phyloP scores from a whole-genome alignment of 441 rosid genomes.

The Aquilaria agallochum region DNA sequence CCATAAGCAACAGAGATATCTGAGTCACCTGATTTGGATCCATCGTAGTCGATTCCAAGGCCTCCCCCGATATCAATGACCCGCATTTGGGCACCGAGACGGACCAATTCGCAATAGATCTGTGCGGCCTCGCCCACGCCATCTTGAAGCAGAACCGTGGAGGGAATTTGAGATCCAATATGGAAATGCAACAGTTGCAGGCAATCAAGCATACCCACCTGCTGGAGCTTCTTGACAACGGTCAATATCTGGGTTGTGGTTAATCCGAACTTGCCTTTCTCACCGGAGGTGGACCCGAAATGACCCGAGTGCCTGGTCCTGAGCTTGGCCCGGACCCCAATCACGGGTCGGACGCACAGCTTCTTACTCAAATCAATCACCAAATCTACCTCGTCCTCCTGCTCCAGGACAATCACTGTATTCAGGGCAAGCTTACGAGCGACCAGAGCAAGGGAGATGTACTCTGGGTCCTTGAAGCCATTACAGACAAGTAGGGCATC shows the following conservation, averaged over 20 bases:
- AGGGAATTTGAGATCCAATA: constrained; percentile 93
- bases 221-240: constrained; percentile 62
- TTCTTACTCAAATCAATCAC: constrained; percentile 61
- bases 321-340: constrained; percentile 86
- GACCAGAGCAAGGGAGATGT: constrained; percentile 66
- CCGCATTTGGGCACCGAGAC: constrained; percentile 83
- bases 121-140: constrained; percentile 92
- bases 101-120: constrained; percentile 78
- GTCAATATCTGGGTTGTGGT: constrained; percentile 73
- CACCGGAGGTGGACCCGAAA: constrained; percentile 95
- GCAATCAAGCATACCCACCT: constrained; percentile 80
- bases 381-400: constrained; percentile 84
- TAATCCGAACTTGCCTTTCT: constrained; percentile 90
- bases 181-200: constrained; percentile 88
- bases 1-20: constrained; percentile 81
- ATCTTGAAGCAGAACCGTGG: constrained; percentile 67
- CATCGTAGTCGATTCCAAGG: constrained; percentile 89
- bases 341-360: constrained; percentile 61
- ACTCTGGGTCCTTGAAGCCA: constrained; percentile 86
- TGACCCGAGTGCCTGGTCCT: constrained; percentile 93
- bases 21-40: constrained; percentile 77
- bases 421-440: constrained; percentile 76
- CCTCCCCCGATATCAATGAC: constrained; percentile 93
- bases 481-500: constrained; percentile 78
- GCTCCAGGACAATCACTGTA: constrained; percentile 85